Percentiles rank a stretch among this genome's conserved stretches.
Conservation (phyloP, 225 moss, liverwort and hornwort genomes). For the Rhytidiadelphus loreus region DNA sequence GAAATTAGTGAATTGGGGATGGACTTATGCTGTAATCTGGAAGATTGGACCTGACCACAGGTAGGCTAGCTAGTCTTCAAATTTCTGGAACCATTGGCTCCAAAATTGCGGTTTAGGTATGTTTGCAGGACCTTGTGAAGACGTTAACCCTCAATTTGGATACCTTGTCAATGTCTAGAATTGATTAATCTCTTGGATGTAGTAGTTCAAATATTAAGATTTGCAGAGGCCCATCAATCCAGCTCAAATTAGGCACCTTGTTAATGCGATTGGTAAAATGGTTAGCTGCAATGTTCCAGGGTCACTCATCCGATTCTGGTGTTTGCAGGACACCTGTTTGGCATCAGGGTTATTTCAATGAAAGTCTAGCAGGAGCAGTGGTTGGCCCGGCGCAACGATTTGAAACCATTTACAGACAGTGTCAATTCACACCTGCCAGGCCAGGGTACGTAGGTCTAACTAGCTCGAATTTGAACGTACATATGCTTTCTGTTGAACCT, state of each 20-base stretch:
- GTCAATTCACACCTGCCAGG: slow-evolving; percentile 8
- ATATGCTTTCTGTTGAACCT: neutral
- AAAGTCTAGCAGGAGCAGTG: neutral
- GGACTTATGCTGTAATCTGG: slow-evolving; percentile 40
- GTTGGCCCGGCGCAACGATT: neutral
- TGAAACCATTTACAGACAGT: slow-evolving; percentile 14
- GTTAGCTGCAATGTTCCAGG: neutral
- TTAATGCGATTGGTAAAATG: neutral
- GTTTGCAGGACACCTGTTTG: slow-evolving; percentile 30
- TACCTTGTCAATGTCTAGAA: neutral
- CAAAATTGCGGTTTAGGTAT: neutral
- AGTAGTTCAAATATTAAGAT: neutral
- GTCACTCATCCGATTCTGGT: neutral
- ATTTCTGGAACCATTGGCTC: neutral
- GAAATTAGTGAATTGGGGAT: neutral
- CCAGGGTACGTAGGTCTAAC: slow-evolving; percentile 12
- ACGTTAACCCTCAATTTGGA: neutral
- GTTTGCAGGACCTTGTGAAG: neutral
- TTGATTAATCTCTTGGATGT: neutral
- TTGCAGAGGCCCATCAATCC: neutral
- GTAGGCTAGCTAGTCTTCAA: neutral
- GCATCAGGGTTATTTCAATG: slow-evolving; percentile 12
- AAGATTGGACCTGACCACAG: slow-evolving; percentile 28
- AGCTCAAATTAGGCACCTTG: neutral
- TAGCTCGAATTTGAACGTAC: neutral